Base-by-base conservation (phyloP, 371 early-diverging fungal species). In the Mucor indicus region DNA sequence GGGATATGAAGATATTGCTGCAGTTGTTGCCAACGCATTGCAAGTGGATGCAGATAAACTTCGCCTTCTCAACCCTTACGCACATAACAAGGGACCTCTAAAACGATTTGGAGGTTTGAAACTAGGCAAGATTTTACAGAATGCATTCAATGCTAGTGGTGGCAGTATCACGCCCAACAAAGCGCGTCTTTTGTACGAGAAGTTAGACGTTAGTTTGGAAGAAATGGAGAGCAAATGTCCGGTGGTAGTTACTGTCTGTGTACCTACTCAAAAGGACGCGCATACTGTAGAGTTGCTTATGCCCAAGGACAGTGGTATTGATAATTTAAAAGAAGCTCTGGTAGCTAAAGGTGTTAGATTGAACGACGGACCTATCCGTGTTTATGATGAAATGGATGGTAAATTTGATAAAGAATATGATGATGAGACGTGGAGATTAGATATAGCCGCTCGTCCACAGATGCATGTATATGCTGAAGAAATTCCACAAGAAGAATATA, bases 181-280 rank as follows among this genome's bases (percentile, higher is more conserved):
- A 30, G 31, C 49, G 3, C 53, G 47, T 15, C 25, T 95, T 9
- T 79, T 74, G 47, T 97, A 93, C 60, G 96, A 96, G 56, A 75
- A 89, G 25, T 53, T 94, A 45, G 88, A 91, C 24, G 71, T 92
- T 22, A 77, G 80, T 16, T 67, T 95, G 29, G 65, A 69, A 7
- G 92, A 95, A 60, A 68, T 93, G 20, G 94, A 95, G 50, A 78
- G 67, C 32, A 91, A 90, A 60, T 80, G 83, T 31, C 38, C 36
- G 27, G 46, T 88, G 17, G 76, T 76, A 30, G 76, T 88, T 5
- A 72, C 64, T 4, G 75, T 76, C 46, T 74, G 86, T 22, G 79
- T 81, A 3, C 67, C 70, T 12, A 64, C 67, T 19, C 40, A 71
- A 13, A 62, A 38, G 12, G 56, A 59, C 15, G 39, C 67, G 38